These are phyloP conservation scores for Lecanosticta acicola DNA, from an alignment of 2,329 filamentous ascomycete genomes.

Conservation along the genomic window DNA sequence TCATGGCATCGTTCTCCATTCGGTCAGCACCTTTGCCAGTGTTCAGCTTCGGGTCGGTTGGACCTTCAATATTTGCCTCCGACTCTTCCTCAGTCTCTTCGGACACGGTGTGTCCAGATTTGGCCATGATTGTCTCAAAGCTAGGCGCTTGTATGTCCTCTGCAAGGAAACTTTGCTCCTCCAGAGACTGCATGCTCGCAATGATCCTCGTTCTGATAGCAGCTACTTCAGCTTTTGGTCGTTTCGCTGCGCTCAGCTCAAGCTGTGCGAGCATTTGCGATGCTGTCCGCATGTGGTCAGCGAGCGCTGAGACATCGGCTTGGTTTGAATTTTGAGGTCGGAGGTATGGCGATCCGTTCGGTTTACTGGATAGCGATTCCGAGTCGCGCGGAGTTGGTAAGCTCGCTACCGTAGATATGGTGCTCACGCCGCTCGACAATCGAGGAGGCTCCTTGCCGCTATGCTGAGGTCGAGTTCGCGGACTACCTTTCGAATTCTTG, in stretches of 20 bases:
- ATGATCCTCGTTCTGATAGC: conserved; percentile 83
- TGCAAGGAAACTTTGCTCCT: conserved; percentile 76
- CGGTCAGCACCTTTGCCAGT: conserved; percentile 69
- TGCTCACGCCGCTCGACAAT: conserved; percentile 57
- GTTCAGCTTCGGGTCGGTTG: conserved; percentile 47
- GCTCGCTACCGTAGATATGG: conserved; percentile 55
- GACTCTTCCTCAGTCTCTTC: conserved; percentile 52
- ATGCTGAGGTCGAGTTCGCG: conserved; percentile 12
- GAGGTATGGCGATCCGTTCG: conserved; percentile 56
- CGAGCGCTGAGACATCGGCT: conserved; percentile 74
- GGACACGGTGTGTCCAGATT: conserved; percentile 53
- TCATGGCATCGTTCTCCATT: conserved; percentile 88
- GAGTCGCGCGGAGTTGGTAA: conserved; percentile 63
- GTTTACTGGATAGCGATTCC: conserved; percentile 51
- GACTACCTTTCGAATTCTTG: conserved; percentile 30
- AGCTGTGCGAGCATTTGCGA: conserved; percentile 83
- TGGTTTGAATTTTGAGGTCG: conserved; percentile 57
- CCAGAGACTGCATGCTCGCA: conserved; percentile 80
- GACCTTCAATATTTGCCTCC: conserved; percentile 23
- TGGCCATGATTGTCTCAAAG: conserved; percentile 77
- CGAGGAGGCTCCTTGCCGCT: conserved; percentile 42
- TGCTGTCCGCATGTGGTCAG: conserved; percentile 81
- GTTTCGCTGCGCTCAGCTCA: conserved; percentile 72
- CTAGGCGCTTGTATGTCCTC: conserved; percentile 65
- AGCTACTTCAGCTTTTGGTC: conserved; percentile 73